phyloP scores from a whole-genome alignment of 2,329 filamentous ascomycete genomes.

The Trichoderma polysporum region DNA sequence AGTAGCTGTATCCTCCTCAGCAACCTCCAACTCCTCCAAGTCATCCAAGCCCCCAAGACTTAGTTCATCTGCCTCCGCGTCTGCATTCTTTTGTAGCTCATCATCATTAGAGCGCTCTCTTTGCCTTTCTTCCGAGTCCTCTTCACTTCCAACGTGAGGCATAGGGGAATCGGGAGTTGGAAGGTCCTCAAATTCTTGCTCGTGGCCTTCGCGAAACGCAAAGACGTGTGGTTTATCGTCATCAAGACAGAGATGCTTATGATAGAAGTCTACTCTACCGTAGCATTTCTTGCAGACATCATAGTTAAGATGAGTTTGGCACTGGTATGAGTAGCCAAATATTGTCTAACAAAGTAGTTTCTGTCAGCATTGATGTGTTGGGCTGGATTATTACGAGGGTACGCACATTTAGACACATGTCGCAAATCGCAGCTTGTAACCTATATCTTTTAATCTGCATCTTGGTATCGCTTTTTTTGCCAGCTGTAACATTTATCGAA shows the following conservation, averaged over 20 bases:
- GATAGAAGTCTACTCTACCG: neutral
- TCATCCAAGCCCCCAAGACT: too few relatives aligned
- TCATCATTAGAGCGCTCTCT: too few relatives aligned
- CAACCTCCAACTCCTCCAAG: too few relatives aligned
- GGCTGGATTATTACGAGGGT: neutral
- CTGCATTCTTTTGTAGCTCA: neutral
- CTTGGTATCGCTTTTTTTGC: neutral
- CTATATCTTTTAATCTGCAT: neutral
- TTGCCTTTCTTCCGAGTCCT: too few relatives aligned
- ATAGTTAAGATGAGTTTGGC: neutral
- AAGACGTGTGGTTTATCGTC: neutral
- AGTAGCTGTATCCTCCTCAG: too few relatives aligned
- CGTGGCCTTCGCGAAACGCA: neutral
- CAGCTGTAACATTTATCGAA: neutral
- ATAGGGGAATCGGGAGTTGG: too few relatives aligned
- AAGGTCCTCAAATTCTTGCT: neutral
- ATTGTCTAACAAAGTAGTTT: neutral
- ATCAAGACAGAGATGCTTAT: neutral
- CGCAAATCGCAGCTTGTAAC: neutral
- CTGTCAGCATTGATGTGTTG: neutral
- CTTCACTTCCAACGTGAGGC: neutral
- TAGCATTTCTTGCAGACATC: neutral
- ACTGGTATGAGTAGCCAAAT: neutral
- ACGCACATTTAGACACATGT: neutral
- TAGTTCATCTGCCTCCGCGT: too few relatives aligned